A percentile compares a stretch with the other conserved stretches of the same genome.
Evolutionary conservation across 495 filamentous ascomycete genomes (phyloP).

Genomic region (Penicillium coprophilum): DNA sequence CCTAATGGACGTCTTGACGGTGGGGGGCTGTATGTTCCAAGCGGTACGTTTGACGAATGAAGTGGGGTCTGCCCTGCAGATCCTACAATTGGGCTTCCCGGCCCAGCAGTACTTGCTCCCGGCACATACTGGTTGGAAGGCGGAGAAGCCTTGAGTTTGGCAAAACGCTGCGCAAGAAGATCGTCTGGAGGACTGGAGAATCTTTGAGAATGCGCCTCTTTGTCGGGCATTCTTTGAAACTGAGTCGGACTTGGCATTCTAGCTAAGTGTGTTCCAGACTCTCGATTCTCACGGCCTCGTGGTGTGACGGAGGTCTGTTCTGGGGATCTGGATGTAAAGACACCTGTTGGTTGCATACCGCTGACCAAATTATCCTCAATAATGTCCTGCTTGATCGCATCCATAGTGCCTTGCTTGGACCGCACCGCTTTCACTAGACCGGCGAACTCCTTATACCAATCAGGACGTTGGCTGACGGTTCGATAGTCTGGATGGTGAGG

Average conservation of each 20-base stretch:
- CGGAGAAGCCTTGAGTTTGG: slow-evolving; percentile 38
- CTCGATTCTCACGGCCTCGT: slow-evolving; percentile 28
- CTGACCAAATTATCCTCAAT: slow-evolving; percentile 43
- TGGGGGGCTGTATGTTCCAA: slow-evolving; percentile 21
- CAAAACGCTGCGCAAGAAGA: slow-evolving; percentile 47
- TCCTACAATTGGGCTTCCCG: slow-evolving; percentile 32
- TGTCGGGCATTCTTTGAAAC: slow-evolving; percentile 32
- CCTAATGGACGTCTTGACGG: slow-evolving; percentile 47
- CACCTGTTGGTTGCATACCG: slow-evolving; percentile 33
- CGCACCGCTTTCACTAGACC: slow-evolving; percentile 46
- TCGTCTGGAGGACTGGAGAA: slow-evolving; percentile 37
- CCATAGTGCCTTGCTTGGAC: slow-evolving; percentile 50
- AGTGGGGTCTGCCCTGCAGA: slow-evolving; percentile 32
- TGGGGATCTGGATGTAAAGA: slow-evolving; percentile 13
- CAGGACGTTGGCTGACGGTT: slow-evolving; percentile 31
- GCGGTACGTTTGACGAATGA: slow-evolving; percentile 27
- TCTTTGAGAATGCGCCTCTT: slow-evolving; percentile 22
- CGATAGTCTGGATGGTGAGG: slow-evolving; percentile 68
- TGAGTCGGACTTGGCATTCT: slow-evolving; percentile 49
- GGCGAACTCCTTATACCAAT: slow-evolving; percentile 44
- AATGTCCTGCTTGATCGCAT: slow-evolving; percentile 45
- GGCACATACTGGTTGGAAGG: slow-evolving; percentile 30
- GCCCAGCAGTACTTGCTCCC: slow-evolving; percentile 21
- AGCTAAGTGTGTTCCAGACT: slow-evolving; percentile 19
- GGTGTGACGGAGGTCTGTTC: slow-evolving; percentile 9